A percentile compares a stretch with the other conserved stretches of the same genome.
These are phyloP conservation scores for Penicillium arizonense DNA, from an alignment of 495 filamentous ascomycete species.

Conservation along the genomic window DNA sequence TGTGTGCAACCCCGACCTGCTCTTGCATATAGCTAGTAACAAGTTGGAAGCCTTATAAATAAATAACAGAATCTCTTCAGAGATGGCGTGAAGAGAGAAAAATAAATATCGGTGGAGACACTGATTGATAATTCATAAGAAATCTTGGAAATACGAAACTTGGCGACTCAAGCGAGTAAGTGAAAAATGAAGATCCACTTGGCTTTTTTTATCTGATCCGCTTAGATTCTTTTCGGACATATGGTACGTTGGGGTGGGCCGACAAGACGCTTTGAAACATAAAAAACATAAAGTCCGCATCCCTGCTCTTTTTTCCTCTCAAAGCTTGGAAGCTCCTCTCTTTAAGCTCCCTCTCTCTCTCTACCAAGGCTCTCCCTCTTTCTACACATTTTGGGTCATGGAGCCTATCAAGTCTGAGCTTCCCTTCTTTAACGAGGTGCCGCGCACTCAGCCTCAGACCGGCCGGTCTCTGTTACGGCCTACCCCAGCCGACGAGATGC, in stretches of 20 bases:
- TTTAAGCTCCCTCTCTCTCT: background rate
- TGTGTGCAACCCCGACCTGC: too few species aligned
- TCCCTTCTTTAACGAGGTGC: constrained; percentile 16
- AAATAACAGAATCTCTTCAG: background rate
- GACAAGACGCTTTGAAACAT: background rate
- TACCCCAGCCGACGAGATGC: constrained; percentile 52
- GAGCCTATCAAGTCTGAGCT: constrained; percentile 25
- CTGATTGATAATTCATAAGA: constrained; percentile 28
- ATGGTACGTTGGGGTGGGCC: background rate
- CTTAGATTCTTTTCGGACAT: constrained; percentile 3
- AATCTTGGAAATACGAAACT: constrained; percentile 3
- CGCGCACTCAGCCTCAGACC: constrained; percentile 12
- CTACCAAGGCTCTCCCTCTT: background rate
- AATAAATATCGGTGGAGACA: constrained; percentile 2
- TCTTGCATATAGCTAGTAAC: background rate
- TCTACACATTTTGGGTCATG: constrained; percentile 5
- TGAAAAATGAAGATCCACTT: constrained; percentile 14
- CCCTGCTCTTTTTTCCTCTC: constrained; percentile 2
- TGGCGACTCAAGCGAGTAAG: constrained; percentile 13
- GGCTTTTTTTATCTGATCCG: constrained; percentile 32
- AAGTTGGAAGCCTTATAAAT: background rate
- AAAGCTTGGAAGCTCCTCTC: background rate
- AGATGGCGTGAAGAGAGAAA: constrained; percentile 5
- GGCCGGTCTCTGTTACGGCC: constrained; percentile 23
- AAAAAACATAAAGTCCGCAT: constrained; percentile 3